Evolutionary conservation across 1,139 yeast species (phyloP).

Genomic region (Casaregolazyma lundiana): DNA sequence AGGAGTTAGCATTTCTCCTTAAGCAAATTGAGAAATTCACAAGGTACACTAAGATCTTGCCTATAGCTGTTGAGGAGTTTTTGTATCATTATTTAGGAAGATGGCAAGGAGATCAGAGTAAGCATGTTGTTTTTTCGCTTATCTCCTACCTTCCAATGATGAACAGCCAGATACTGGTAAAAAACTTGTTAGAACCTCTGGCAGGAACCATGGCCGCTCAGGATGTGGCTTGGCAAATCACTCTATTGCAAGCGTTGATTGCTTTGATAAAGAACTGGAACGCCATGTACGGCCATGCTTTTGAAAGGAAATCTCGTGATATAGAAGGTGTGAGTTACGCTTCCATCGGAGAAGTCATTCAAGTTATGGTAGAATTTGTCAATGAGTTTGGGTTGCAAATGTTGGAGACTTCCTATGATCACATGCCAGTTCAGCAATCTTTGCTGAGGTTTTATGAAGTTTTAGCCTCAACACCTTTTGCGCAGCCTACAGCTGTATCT

Average conservation of each 20-base stretch:
- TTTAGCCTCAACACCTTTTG: slow-evolving; percentile 25
- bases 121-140: slow-evolving; percentile 14
- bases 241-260: slow-evolving; percentile 10
- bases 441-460: slow-evolving; percentile 25
- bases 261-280: slow-evolving; percentile 15
- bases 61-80: slow-evolving; percentile 24
- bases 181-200: slow-evolving; percentile 18
- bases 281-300: slow-evolving; percentile 12
- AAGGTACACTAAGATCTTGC: slow-evolving; percentile 20
- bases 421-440: slow-evolving; percentile 20
- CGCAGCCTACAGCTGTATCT: slow-evolving; percentile 12
- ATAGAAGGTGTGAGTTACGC: slow-evolving; percentile 10
- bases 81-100: slow-evolving; percentile 15
- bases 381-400: slow-evolving; percentile 19
- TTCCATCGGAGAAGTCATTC: slow-evolving; percentile 11
- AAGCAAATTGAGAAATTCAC: slow-evolving; percentile 18
- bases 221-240: slow-evolving; percentile 10
- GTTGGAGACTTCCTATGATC: slow-evolving; percentile 18
- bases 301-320: slow-evolving; percentile 9
- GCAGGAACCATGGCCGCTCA: slow-evolving; percentile 8
- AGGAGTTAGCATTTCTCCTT: slow-evolving; percentile 14
- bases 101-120: slow-evolving; percentile 18
- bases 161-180: slow-evolving; percentile 11
- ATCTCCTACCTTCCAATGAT: slow-evolving; percentile 19
- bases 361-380: slow-evolving; percentile 18